phyloP scores from a whole-genome alignment of 257 asterid species.

The Nicotiana obtusifolia region DNA sequence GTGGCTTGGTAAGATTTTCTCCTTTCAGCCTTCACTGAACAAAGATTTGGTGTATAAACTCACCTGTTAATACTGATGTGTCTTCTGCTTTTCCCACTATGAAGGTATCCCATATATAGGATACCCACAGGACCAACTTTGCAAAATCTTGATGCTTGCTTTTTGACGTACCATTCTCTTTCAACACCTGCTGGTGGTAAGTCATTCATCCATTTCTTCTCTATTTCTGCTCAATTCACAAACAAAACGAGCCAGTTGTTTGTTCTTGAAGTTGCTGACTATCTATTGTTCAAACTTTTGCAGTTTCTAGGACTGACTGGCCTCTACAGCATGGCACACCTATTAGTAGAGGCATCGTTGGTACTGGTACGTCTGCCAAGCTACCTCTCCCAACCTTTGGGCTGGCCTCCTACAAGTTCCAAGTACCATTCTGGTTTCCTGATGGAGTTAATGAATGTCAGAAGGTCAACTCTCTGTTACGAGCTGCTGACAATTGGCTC shows the following conservation, averaged over 20 bases:
- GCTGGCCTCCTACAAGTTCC: conserved; percentile 74
- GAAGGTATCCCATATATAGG: conserved; percentile 93
- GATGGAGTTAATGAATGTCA: conserved; percentile 45
- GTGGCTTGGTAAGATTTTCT: conserved; percentile 71
- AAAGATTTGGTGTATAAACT: neutral
- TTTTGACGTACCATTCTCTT: conserved; percentile 81
- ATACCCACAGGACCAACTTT: conserved; percentile 91
- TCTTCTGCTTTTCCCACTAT: conserved; percentile 3
- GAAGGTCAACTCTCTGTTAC: conserved; percentile 49
- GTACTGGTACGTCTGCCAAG: conserved; percentile 29
- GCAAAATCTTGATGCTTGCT: conserved; percentile 87
- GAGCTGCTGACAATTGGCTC: conserved; percentile 77
- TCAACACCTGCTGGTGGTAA: conserved; percentile 58
- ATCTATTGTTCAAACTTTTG: neutral
- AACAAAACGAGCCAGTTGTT: neutral
- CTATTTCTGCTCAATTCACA: neutral
- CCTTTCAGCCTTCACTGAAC: neutral
- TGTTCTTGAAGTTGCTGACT: neutral
- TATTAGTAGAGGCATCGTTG: conserved; percentile 26
- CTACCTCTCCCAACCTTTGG: conserved; percentile 67
- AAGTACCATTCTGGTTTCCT: conserved; percentile 45
- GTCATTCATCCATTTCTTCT: conserved; percentile 15
- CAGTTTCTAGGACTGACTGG: conserved; percentile 16
- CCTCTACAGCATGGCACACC: conserved; percentile 21
- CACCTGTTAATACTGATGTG: conserved; percentile 6